Percentiles rank a stretch among this genome's conserved stretches.
Evolutionary conservation across 1,284 basidiomycete genomes (phyloP).

Genomic region (Exsudoporus floridanus): DNA sequence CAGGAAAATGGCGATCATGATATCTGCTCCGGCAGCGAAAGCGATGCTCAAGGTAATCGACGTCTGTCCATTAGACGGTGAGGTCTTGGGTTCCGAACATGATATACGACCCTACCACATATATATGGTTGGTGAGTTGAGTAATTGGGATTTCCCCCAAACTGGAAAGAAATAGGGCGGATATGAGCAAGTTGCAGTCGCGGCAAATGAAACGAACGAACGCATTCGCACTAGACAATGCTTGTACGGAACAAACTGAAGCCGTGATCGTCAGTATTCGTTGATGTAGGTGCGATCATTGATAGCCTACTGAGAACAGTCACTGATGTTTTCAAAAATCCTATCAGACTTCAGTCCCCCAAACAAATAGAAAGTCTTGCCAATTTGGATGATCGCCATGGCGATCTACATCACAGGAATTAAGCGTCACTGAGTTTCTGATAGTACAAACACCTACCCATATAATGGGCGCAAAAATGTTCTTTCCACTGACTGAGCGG

Average conservation of each 20-base stretch:
- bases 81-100: not conserved
- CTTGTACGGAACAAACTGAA: not conserved
- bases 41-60: not conserved
- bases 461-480: not conserved
- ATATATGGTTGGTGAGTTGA: not conserved
- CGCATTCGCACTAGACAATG: not conserved
- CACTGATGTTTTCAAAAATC: not conserved
- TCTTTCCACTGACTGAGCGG: constrained; percentile 11
- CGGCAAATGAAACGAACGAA: not conserved
- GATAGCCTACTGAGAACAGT: not conserved
- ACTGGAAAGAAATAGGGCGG: not conserved
- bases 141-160: not conserved
- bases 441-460: constrained; percentile 4
- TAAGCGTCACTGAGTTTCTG: not conserved
- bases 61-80: not conserved
- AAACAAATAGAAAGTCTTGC: constrained; percentile 6
- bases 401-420: constrained; percentile 1
- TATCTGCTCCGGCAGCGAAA: not conserved
- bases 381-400: constrained; percentile 3
- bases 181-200: not conserved
- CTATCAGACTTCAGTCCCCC: not conserved
- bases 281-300: not conserved
- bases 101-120: constrained; percentile 5
- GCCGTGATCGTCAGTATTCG: not conserved
- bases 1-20: not conserved